A percentile compares a stretch with the other conserved stretches of the same genome.
These are phyloP conservation scores for Penicillium cosmopolitanum DNA, from an alignment of 495 filamentous ascomycete species.

Conservation along the genomic window DNA sequence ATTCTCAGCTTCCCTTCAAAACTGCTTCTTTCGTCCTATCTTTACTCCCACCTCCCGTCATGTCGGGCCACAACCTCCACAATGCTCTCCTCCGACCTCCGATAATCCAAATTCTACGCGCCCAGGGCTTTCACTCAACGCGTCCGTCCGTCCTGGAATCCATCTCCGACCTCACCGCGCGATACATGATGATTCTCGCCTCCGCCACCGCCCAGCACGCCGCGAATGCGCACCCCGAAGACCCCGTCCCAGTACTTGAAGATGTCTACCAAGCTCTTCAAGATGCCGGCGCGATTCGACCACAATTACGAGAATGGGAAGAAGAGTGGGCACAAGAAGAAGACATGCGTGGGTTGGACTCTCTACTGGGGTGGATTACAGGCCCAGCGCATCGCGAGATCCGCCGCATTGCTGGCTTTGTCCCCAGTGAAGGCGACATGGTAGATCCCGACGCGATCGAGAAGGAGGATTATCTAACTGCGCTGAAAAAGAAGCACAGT, in stretches of 20 bases:
- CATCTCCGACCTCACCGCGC: constrained; percentile 71
- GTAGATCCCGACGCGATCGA: constrained; percentile 51
- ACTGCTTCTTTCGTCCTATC: neutral
- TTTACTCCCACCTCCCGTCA: constrained; percentile 15
- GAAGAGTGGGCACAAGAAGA: constrained; percentile 64
- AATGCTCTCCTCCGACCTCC: constrained; percentile 79
- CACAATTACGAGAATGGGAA: constrained; percentile 60
- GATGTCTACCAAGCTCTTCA: constrained; percentile 84
- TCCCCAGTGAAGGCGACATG: constrained; percentile 49
- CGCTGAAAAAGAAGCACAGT: constrained; percentile 82
- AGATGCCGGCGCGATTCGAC: constrained; percentile 70
- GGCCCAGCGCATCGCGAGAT: constrained; percentile 74
- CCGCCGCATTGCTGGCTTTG: constrained; percentile 63
- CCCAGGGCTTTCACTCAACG: constrained; percentile 79
- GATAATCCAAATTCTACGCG: constrained; percentile 84
- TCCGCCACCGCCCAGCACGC: constrained; percentile 65
- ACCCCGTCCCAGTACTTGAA: constrained; percentile 59
- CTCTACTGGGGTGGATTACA: constrained; percentile 72
- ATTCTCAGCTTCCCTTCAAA: no score
- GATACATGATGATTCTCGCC: constrained; percentile 73
- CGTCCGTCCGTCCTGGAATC: constrained; percentile 77
- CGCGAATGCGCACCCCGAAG: constrained; percentile 52
- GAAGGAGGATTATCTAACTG: constrained; percentile 74
- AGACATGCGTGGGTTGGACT: constrained; percentile 73
- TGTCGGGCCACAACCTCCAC: constrained; percentile 59